Base-by-base conservation (phyloP, 129 eudicot genomes). In the Centrapalus pauciflorus region DNA sequence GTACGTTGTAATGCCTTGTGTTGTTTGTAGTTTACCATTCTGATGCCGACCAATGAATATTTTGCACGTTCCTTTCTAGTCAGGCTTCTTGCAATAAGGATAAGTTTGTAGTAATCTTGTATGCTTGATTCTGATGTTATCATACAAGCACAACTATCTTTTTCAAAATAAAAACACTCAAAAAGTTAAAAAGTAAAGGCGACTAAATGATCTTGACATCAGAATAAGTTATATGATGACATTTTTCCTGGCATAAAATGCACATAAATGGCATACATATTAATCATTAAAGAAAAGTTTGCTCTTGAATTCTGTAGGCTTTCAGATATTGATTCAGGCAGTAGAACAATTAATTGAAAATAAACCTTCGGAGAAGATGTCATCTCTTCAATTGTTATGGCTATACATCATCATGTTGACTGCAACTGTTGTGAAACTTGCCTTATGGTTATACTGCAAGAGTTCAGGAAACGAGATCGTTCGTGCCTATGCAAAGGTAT, bases 401-500 rank as follows among this genome's bases (percentile, higher is more conserved):
- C 67, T 91, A 77, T 91, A 79, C 58, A 13, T 68, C n/a, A 83
- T 91, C 69, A 91, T 91, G 98, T 5, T 87, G 63, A 71, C 87
- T 35, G 98, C 98, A 10, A 70, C 90, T 0, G 74, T 77, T 5
- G 85, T 91, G 4, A 91, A 91, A 79, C 86, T 91, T 64, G 86
- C 58, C 28, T 83, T 91, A 26, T 91, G 93, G 88, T 1, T 91
- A 20, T 91, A 88, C 83, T 91, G 98, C 81, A 91, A 66, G 79
- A 88, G 84, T 75, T 91, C 98, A 1, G 84, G 88, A 61, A 85
- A 85, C 33, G 79, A 91, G 27, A 91, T 91, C 24, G 98, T 91
- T 43, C 94, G 96, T 51, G 98, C 98, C 43, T 88, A 91, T 66
- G 98, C 98, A 4, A 83, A 91, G 95, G 98, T 91, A 69, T 20